Conservation (phyloP, 805 yeast genomes). For the Starmerella geochares region DNA sequence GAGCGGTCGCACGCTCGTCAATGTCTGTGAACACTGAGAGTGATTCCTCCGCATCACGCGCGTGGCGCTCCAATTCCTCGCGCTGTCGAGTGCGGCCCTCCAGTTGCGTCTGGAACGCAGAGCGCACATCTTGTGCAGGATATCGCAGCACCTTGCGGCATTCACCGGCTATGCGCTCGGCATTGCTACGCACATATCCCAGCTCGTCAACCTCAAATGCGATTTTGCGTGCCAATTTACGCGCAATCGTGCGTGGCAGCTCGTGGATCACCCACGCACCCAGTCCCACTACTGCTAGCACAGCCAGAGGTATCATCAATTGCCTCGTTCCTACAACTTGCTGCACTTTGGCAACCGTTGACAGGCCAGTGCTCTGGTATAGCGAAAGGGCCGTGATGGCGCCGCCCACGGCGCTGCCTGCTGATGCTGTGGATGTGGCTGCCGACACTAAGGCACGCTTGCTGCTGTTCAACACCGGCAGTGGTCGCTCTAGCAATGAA, state of each 20-base stretch:
- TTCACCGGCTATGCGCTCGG: constrained; percentile 70
- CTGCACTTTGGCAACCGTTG: constrained; percentile 37
- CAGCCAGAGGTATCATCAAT: constrained; percentile 44
- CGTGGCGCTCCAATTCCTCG: constrained; percentile 42
- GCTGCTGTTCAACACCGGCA: constrained; percentile 23
- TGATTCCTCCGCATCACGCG: constrained; percentile 49
- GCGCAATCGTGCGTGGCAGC: constrained; percentile 80
- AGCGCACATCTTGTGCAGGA: constrained; percentile 74
- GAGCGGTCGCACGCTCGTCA: constrained; percentile 34
- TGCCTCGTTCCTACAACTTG: constrained; percentile 40
- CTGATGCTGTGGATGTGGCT: constrained; percentile 11
- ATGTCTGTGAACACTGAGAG: constrained; percentile 46
- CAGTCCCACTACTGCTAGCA: constrained; percentile 44
- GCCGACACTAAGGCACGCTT: constrained; percentile 18
- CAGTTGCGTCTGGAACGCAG: constrained; percentile 53
- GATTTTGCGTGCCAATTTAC: constrained; percentile 68
- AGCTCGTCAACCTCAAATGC: constrained; percentile 48
- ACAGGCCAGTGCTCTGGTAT: constrained; percentile 16
- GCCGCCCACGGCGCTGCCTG: constrained; percentile 18
- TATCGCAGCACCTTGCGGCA: constrained; percentile 67
- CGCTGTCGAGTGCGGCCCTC: constrained; percentile 53
- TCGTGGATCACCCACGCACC: constrained; percentile 61
- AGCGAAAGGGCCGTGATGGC: constrained; percentile 23
- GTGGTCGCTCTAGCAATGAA: constrained; percentile 28
- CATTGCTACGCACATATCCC: constrained; percentile 71